Evolutionary conservation across 306 rosid genomes (phyloP).

Genomic region (Casuarina cunninghamiana): DNA sequence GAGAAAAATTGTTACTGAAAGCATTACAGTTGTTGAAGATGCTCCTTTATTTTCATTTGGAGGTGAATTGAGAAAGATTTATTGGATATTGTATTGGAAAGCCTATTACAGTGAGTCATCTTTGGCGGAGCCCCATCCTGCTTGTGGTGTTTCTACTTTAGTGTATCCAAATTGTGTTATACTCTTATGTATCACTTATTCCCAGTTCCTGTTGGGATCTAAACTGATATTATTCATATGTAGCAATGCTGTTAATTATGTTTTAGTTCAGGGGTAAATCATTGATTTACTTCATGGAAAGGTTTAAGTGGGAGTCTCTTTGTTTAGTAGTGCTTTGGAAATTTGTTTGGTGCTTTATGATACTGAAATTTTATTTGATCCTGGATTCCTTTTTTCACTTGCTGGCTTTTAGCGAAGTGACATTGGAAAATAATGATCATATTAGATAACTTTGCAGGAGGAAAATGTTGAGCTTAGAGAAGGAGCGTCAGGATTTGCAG

Average conservation of each 20-base stretch:
- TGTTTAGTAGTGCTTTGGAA: neutral
- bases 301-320: neutral
- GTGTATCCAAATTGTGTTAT: neutral
- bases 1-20: neutral
- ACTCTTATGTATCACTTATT: neutral
- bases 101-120: neutral
- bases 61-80: neutral
- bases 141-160: slow-evolving; percentile 1
- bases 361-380: neutral
- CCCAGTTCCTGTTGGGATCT: slow-evolving; percentile 1
- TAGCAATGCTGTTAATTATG: neutral
- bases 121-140: neutral
- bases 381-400: neutral
- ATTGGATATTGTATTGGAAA: neutral
- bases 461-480: slow-evolving; percentile 78
- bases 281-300: neutral
- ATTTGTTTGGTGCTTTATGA: neutral
- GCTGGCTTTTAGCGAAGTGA: neutral
- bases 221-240: neutral
- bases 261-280: neutral
- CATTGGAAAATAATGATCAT: slow-evolving; percentile 24
- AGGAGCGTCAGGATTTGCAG: slow-evolving; percentile 80
- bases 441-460: slow-evolving; percentile 58
- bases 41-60: neutral
- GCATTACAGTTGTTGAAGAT: neutral